Percentiles rank a stretch among this genome's conserved stretches.
phyloP scores from a whole-genome alignment of 768 basidiomycete species.

The Gloeophyllum trabeum region DNA sequence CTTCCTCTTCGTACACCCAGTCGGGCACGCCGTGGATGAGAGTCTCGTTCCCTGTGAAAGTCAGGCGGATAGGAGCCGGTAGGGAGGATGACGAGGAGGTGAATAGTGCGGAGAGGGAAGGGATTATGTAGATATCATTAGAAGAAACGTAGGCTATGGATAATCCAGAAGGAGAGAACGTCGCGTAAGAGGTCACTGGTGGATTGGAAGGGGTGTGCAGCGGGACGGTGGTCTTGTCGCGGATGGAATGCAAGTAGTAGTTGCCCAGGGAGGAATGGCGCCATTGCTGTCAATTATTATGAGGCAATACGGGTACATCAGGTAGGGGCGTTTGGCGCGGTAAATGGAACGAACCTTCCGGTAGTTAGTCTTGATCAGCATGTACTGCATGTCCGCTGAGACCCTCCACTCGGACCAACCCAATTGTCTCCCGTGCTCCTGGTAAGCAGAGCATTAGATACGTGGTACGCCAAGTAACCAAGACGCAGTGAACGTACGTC shows the following conservation, averaged over 20 bases:
- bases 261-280: conserved; percentile 83
- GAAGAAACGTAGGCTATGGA: conserved; percentile 77
- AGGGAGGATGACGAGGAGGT: conserved; percentile 14
- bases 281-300: conserved; percentile 78
- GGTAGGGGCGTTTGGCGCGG: not conserved
- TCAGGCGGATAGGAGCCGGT: conserved; percentile 58
- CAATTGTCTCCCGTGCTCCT: conserved; percentile 48
- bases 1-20: conserved; percentile 97
- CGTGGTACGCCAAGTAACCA: not conserved
- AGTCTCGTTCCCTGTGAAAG: conserved; percentile 67
- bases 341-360: conserved; percentile 42
- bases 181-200: conserved; percentile 65
- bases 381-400: conserved; percentile 85
- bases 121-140: conserved; percentile 85
- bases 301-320: not conserved
- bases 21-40: conserved; percentile 93
- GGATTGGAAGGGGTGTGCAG: conserved; percentile 59
- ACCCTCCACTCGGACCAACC: conserved; percentile 60
- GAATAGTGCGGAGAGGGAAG: conserved; percentile 39
- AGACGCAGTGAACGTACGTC: conserved; percentile 34
- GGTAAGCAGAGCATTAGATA: not conserved
- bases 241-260: conserved; percentile 84
- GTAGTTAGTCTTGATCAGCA: conserved; percentile 70
- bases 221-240: conserved; percentile 54
- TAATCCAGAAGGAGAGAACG: conserved; percentile 81